These are phyloP conservation scores for Xylariaceae sp. DNA, from an alignment of 2,329 filamentous ascomycete species.

Conservation along the genomic window DNA sequence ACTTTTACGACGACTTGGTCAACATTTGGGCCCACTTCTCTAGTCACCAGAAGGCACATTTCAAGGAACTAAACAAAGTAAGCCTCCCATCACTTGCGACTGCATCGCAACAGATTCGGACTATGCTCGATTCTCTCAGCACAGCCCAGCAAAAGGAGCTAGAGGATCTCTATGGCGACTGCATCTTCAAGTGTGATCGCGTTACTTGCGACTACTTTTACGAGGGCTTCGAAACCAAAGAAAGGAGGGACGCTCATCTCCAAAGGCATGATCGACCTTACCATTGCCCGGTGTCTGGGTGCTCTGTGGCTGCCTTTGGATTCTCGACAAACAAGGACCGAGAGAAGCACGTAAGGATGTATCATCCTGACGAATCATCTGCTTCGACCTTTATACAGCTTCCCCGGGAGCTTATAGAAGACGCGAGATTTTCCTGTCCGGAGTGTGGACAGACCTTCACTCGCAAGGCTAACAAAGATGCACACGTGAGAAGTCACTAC, in stretches of 20 bases:
- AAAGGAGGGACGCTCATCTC: conserved; percentile 45
- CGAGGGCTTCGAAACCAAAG: conserved; percentile 46
- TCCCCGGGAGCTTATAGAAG: conserved; percentile 24
- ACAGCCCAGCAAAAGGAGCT: conserved; percentile 20
- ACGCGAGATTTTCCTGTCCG: conserved; percentile 40
- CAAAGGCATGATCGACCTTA: conserved; percentile 50
- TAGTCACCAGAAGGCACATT: conserved; percentile 30
- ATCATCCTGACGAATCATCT: conserved; percentile 37
- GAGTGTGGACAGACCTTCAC: conserved; percentile 49
- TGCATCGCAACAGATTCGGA: conserved; percentile 40
- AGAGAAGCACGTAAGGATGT: conserved; percentile 42
- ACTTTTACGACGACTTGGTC: conserved; percentile 37
- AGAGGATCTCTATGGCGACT: conserved; percentile 46
- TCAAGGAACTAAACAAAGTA: conserved; percentile 39
- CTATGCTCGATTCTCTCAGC: conserved; percentile 39
- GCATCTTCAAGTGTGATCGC: conserved; percentile 50
- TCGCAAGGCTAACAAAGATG: conserved; percentile 44
- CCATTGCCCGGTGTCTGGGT: conserved; percentile 45
- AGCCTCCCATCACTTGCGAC: conserved; percentile 39
- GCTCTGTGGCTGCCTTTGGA: conserved; percentile 45
- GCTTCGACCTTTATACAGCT: conserved; percentile 32
- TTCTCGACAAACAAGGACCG: conserved; percentile 50
- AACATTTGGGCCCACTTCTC: conserved; percentile 42
- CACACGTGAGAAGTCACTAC: conserved; percentile 48
- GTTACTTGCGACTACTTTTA: conserved; percentile 51